These are phyloP conservation scores for Ganoderma lucidum DNA, from an alignment of 1,284 basidiomycete species.

Conservation along the genomic window DNA sequence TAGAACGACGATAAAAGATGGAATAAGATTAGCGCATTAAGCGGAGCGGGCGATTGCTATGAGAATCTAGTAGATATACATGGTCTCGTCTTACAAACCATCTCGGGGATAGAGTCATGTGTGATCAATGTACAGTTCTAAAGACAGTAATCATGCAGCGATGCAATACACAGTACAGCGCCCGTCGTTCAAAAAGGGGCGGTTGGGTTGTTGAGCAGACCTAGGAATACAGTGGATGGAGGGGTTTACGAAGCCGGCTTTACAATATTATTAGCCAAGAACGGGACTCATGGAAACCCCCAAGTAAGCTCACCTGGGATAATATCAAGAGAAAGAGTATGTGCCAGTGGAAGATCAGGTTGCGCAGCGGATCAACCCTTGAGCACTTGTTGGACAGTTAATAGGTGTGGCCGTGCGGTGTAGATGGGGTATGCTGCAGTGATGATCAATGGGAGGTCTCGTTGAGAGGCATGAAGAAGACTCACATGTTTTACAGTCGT, in stretches of 20 bases:
- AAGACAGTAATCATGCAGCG: not conserved
- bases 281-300: not conserved
- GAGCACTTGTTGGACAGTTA: slow-evolving; percentile 28
- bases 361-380: slow-evolving; percentile 10
- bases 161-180: slow-evolving; percentile 1
- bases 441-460: slow-evolving; percentile 7
- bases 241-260: not conserved
- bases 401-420: slow-evolving; percentile 19
- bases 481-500: slow-evolving; percentile 40
- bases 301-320: slow-evolving; percentile 7
- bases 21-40: slow-evolving; percentile 7
- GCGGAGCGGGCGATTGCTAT: slow-evolving; percentile 4
- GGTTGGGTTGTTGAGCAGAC: slow-evolving; percentile 2
- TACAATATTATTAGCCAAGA: not conserved
- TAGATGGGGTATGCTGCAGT: slow-evolving; percentile 21
- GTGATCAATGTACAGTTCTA: slow-evolving; percentile 11
- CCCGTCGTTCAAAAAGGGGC: not conserved
- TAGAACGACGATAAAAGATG: not conserved
- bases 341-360: not conserved
- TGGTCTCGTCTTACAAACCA: not conserved
- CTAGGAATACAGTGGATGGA: slow-evolving; percentile 13
- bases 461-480: not conserved
- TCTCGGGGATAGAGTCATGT: not conserved
- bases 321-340: not conserved
- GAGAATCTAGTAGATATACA: slow-evolving; percentile 4